Evolutionary conservation across 495 filamentous ascomycete genomes (phyloP), one percentile per base, ranked within the genome.

Genomic region (Rostrohypoxylon terebratum): DNA sequence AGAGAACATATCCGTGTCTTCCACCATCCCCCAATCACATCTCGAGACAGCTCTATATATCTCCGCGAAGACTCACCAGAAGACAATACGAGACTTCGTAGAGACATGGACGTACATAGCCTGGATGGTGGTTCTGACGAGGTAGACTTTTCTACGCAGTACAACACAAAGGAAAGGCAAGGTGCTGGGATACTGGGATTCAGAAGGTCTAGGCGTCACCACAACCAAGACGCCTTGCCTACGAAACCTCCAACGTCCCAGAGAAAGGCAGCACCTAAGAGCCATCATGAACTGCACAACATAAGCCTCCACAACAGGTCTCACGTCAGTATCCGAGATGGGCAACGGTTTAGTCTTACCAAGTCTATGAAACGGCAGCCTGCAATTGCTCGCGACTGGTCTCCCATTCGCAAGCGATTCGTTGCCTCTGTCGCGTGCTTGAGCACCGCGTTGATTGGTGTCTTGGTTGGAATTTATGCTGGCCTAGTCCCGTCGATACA

Each of bases 401-500:
- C 83, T 45, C 83, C 84, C 6, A 69, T 75, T 23, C 85, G 88
- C 61, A 94, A 94, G 82, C 77, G 90, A 65, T 88, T 90, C 60
- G 83, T 87, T 65, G 91, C 92, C 6, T 78, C 82, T 0, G 85
- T 93, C 73, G 86, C 90, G n/a, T 94, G 92, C 74, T 80, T 88
- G 51, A 92, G 89, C 64, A 92, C 91, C 6, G 86, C 87, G 13
- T 78, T 91, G 48, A 80, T 93, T 65, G 92, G 92, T 3, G 79
- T 91, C 14, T 82, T 93, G 18, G 80, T 92, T 65, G 92, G 92
- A 16, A 89, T 92, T 25, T 94, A 94, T 73, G 89, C 89, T 61
- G 92, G 92, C 6, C 86, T 92, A 74, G 89, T 91, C 5, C 89
- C 90, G n/a, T 85, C 87, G 8, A 92, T 94, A 47, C 90, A 92